These are phyloP conservation scores for Elymus sibiricus DNA, from an alignment of 176 grass and related monocot species.

Conservation along the genomic window DNA sequence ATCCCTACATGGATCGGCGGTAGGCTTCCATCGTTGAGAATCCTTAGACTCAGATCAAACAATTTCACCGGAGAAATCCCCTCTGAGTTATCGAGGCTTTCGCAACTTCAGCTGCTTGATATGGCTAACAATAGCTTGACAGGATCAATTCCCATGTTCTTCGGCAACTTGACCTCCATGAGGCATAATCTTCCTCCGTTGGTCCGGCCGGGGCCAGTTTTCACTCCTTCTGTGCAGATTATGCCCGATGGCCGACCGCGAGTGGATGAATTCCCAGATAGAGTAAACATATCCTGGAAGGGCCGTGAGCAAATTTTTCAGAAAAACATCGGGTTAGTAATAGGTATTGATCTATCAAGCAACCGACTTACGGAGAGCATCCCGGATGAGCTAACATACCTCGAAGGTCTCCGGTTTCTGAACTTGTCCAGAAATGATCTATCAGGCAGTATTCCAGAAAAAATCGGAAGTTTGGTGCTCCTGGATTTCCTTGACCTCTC, in stretches of 20 bases:
- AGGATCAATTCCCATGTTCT: constrained; percentile 28
- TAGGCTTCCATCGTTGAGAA: too few species aligned
- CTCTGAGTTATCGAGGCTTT: too few species aligned
- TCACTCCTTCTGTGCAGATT: background rate
- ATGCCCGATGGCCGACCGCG: background rate
- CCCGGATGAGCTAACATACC: background rate
- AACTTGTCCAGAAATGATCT: constrained; percentile 30
- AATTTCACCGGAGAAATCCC: too few species aligned
- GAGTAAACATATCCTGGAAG: constrained; percentile 30
- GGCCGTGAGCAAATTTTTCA: background rate
- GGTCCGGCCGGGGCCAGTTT: background rate
- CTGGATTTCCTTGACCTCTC: constrained; percentile 23
- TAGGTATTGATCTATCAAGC: constrained; percentile 30
- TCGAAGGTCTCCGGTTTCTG: constrained; percentile 6
- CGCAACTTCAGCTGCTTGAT: too few species aligned
- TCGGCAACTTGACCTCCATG: constrained; percentile 41
- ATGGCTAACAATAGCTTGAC: constrained; percentile 27
- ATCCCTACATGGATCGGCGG: too few species aligned
- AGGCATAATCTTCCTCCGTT: background rate
- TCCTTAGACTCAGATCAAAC: too few species aligned
- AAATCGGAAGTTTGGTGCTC: constrained; percentile 4
- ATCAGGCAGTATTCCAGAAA: background rate
- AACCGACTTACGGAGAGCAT: background rate
- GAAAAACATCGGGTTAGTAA: background rate
- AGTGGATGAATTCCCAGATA: background rate